Percentiles rank a stretch among this genome's conserved stretches.
Evolutionary conservation across 371 early-diverging fungal species (phyloP).

Genomic region (Paraphysoderma sedebokerense): DNA sequence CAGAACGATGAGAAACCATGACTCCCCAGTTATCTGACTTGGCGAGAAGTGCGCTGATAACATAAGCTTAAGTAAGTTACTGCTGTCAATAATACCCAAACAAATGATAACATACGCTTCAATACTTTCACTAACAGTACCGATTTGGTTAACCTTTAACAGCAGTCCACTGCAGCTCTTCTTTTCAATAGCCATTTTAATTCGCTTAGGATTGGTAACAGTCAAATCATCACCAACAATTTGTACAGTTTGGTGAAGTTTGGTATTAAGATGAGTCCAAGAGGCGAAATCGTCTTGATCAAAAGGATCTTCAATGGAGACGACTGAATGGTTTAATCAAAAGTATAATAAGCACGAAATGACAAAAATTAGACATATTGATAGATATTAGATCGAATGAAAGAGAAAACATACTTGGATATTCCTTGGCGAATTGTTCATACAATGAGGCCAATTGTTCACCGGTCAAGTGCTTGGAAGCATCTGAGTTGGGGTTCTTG

Average conservation of each 20-base stretch:
- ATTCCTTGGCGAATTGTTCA: slow-evolving; percentile 61
- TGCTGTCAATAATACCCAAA: too few relatives aligned
- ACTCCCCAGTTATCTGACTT: slow-evolving; percentile 83
- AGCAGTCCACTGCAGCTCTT: slow-evolving; percentile 89
- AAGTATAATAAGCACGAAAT: too few relatives aligned
- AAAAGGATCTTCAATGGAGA: slow-evolving; percentile 98
- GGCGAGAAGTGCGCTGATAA: slow-evolving; percentile 16
- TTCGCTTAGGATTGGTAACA: slow-evolving; percentile 94
- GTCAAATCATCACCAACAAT: slow-evolving; percentile 98
- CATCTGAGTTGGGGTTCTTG: slow-evolving; percentile 78
- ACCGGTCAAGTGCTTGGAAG: slow-evolving; percentile 49
- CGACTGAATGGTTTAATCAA: too few relatives aligned
- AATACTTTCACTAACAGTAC: slow-evolving; percentile 92
- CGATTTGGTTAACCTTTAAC: slow-evolving; percentile 99
- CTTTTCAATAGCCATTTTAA: slow-evolving; percentile 75
- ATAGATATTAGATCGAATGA: too few relatives aligned
- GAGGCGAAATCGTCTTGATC: slow-evolving; percentile 97
- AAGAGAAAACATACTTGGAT: too few relatives aligned
- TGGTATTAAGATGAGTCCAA: slow-evolving; percentile 61
- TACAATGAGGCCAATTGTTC: slow-evolving; percentile 73
- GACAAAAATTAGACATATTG: too few relatives aligned
- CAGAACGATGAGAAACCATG: slow-evolving; percentile 98
- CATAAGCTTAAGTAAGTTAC: too few relatives aligned
- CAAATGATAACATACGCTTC: too few relatives aligned
- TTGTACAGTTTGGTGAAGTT: slow-evolving; percentile 49